These are phyloP conservation scores for Calocera cornea DNA, from an alignment of 768 basidiomycete genomes.

Conservation along the genomic window DNA sequence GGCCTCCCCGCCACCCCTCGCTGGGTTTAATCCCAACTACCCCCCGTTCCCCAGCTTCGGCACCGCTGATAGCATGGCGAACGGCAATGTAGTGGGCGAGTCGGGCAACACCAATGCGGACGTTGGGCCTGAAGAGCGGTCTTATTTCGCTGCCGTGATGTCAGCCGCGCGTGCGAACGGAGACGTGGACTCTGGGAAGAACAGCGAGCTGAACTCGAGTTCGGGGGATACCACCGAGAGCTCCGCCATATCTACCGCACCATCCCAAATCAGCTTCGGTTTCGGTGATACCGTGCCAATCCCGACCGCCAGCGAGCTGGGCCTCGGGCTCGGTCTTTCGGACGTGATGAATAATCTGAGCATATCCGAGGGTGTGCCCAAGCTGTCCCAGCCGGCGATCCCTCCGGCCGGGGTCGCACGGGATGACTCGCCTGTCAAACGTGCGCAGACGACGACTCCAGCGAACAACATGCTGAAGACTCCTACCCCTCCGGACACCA, in stretches of 20 bases:
- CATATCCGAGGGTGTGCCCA: background rate
- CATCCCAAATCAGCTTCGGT: background rate
- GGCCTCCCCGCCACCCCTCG: background rate
- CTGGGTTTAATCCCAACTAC: background rate
- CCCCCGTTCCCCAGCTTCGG: background rate
- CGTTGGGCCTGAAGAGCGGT: background rate
- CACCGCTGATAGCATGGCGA: background rate
- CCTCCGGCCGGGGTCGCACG: background rate
- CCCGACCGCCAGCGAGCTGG: background rate
- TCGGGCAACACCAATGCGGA: background rate
- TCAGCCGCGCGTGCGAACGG: background rate
- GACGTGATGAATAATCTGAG: background rate
- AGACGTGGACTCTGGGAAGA: background rate
- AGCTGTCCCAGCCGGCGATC: background rate
- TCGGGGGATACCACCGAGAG: background rate
- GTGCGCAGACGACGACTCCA: background rate
- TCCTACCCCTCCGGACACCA: background rate
- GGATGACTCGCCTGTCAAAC: background rate
- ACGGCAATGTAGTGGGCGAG: background rate
- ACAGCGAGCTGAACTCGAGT: background rate
- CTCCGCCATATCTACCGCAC: background rate
- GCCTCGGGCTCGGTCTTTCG: background rate
- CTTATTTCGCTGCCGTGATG: background rate
- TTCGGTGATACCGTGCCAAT: background rate
- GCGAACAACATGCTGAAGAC: background rate